Percentiles rank a stretch among this genome's conserved stretches.
These are phyloP conservation scores for Aspergillus spinulosporus DNA, from an alignment of 2,329 filamentous ascomycete genomes.

Conservation along the genomic window DNA sequence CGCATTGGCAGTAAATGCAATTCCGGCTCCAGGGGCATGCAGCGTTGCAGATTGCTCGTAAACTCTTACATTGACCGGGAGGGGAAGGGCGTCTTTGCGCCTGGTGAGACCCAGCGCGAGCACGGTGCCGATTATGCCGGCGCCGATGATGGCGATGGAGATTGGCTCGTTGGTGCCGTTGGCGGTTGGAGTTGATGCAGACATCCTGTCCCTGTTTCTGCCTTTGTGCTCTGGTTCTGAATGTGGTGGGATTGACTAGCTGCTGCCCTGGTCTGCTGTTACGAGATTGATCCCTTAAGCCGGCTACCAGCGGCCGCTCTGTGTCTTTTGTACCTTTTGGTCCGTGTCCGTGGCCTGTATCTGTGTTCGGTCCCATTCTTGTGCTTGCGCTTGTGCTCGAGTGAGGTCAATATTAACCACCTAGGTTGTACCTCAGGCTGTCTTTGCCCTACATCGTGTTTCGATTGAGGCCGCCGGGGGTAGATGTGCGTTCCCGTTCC, in stretches of 20 bases:
- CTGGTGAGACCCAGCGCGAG: constrained; percentile 28
- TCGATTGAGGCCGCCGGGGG: background rate
- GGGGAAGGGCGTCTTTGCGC: background rate
- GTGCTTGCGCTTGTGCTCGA: background rate
- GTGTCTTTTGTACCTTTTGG: constrained; percentile 7
- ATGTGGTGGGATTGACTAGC: background rate
- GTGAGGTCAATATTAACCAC: background rate
- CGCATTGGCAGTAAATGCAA: constrained; percentile 27
- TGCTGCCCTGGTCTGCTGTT: too few relatives aligned
- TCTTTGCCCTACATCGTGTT: background rate
- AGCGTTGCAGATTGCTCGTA: constrained; percentile 29
- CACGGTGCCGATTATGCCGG: constrained; percentile 30
- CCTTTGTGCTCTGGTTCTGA: background rate
- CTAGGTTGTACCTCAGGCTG: background rate
- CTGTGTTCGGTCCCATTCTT: background rate
- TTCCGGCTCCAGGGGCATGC: constrained; percentile 30
- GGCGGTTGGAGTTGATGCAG: background rate
- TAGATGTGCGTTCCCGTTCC: background rate
- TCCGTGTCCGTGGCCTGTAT: background rate
- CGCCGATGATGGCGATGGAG: constrained; percentile 32
- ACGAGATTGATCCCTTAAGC: too few relatives aligned
- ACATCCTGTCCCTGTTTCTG: background rate
- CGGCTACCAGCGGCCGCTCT: background rate
- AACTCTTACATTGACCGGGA: constrained; percentile 23
- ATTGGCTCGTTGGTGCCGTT: background rate